Percentiles rank a stretch among this genome's conserved stretches.
These are phyloP conservation scores for Diaporthe vaccinii DNA, from an alignment of 2,329 filamentous ascomycete genomes.

Conservation along the genomic window DNA sequence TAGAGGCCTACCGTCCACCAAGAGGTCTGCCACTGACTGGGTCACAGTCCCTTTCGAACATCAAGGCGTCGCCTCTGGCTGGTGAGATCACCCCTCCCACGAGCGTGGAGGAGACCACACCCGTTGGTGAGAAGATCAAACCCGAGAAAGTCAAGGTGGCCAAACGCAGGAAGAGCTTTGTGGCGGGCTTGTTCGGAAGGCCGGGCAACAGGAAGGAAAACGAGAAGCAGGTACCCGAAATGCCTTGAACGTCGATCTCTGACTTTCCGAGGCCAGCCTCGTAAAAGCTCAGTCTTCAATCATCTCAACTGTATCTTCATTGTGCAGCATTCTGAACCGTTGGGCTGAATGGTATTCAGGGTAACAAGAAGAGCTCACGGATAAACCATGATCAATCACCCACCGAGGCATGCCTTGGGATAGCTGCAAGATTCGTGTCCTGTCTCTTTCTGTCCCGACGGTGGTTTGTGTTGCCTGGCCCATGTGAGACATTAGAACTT, in stretches of 20 bases:
- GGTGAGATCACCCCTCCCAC: slow-evolving; percentile 41
- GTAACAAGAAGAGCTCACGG: neutral
- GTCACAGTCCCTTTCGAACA: slow-evolving; percentile 49
- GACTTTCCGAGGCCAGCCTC: too few relatives aligned
- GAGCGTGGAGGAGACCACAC: slow-evolving; percentile 38
- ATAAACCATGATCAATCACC: neutral
- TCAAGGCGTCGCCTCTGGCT: slow-evolving; percentile 44
- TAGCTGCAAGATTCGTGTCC: neutral
- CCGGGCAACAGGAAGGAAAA: slow-evolving; percentile 43
- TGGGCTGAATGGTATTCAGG: too few relatives aligned
- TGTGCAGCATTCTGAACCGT: neutral
- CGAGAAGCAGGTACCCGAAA: slow-evolving; percentile 33
- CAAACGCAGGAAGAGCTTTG: slow-evolving; percentile 61
- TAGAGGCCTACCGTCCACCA: neutral
- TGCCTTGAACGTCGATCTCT: neutral
- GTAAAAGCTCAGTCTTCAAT: neutral
- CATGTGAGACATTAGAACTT: neutral
- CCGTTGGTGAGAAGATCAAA: slow-evolving; percentile 39
- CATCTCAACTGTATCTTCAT: neutral
- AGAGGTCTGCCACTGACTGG: slow-evolving; percentile 35
- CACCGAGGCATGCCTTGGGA: neutral
- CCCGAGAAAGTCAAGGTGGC: slow-evolving; percentile 46
- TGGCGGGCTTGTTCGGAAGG: slow-evolving; percentile 58
- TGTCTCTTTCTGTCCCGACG: neutral
- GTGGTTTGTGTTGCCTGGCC: neutral